Conservation (phyloP, 257 asterid species). For the Solanum bulbocastanum region DNA sequence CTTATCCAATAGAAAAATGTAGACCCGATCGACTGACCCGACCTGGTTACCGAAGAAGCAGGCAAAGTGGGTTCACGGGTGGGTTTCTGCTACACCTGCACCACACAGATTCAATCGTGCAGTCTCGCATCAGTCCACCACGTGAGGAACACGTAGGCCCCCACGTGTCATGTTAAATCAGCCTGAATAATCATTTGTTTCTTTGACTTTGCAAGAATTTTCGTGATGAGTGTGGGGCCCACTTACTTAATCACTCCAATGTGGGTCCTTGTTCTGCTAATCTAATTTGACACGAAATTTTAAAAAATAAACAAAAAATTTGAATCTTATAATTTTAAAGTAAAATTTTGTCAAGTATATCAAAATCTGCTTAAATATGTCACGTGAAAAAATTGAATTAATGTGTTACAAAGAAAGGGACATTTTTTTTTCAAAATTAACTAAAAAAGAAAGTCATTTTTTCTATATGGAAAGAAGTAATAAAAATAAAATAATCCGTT, state of each 20-base stretch:
- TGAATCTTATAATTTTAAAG: too few species aligned
- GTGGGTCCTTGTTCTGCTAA: not conserved
- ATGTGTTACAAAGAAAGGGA: too few species aligned
- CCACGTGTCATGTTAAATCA: slow-evolving; percentile 1
- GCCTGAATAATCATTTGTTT: not conserved
- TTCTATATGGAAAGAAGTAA: too few species aligned
- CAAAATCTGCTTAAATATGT: too few species aligned
- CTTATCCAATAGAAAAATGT: not conserved
- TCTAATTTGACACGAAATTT: too few species aligned
- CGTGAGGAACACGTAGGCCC: not conserved
- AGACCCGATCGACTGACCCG: not conserved
- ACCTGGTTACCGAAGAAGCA: not conserved
- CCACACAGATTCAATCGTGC: not conserved
- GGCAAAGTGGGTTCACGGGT: not conserved
- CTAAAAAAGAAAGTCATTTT: too few species aligned
- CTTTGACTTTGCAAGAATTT: not conserved
- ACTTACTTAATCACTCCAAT: not conserved
- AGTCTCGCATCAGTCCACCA: not conserved
- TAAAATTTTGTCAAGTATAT: too few species aligned
- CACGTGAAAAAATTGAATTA: too few species aligned
- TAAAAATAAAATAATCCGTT: too few species aligned
- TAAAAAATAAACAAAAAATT: too few species aligned
- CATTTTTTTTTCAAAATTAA: too few species aligned
- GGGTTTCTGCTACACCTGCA: not conserved
- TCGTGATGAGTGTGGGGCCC: not conserved